Evolutionary conservation across 768 basidiomycete genomes (phyloP).

Genomic region (Serendipita sp.): DNA sequence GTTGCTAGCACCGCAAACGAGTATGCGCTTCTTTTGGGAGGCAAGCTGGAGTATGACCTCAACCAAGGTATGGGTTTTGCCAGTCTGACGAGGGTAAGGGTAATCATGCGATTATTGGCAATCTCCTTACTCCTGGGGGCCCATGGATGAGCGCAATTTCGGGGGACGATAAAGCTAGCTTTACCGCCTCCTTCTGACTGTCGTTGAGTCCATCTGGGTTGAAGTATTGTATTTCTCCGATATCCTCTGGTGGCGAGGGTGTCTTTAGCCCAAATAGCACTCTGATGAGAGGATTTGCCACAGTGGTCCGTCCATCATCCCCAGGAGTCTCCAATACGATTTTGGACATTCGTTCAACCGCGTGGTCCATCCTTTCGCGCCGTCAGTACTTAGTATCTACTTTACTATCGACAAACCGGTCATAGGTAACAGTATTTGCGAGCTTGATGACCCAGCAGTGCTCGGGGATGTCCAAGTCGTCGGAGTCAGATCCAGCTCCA

Average conservation of each 20-base stretch:
- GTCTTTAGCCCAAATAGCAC: conserved; percentile 52
- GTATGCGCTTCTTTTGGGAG: conserved; percentile 27
- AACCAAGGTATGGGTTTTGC: conserved; percentile 90
- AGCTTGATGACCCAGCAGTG: conserved; percentile 73
- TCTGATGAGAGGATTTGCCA: conserved; percentile 36
- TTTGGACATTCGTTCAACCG: conserved; percentile 49
- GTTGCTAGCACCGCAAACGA: conserved; percentile 89
- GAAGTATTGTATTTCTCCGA: conserved; percentile 39
- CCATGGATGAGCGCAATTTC: conserved; percentile 92
- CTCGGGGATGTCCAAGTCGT: conserved; percentile 63
- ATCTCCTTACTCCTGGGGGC: conserved; percentile 56
- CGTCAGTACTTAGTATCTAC: conserved; percentile 1
- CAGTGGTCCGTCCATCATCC: conserved; percentile 24
- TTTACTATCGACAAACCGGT: conserved; percentile 32
- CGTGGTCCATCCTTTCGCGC: conserved; percentile 61
- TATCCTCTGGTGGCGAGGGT: conserved; percentile 16
- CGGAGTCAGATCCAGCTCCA: conserved; percentile 29
- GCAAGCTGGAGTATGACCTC: conserved; percentile 78
- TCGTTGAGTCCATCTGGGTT: conserved; percentile 53
- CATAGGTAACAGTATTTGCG: conserved; percentile 84
- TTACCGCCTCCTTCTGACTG: conserved; percentile 71
- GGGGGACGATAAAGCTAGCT: conserved; percentile 60
- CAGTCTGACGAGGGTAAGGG: conserved; percentile 42
- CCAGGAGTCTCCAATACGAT: conserved; percentile 15
- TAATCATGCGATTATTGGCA: not conserved